These are phyloP conservation scores for Cryphonectria parasitica DNA, from an alignment of 2,329 filamentous ascomycete genomes.

Conservation along the genomic window DNA sequence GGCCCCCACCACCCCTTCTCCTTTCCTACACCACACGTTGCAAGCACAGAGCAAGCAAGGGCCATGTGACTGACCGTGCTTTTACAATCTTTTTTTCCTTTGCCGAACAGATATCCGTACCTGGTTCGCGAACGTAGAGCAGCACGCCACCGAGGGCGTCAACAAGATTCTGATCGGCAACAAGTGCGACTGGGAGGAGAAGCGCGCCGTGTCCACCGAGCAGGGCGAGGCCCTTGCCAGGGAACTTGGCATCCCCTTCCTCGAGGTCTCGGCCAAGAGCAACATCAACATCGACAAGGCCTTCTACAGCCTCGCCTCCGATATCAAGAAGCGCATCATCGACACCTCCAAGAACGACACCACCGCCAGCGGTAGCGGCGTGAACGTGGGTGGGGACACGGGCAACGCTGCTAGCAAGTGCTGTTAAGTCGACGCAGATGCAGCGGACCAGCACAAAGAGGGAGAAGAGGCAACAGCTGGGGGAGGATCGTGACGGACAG, in stretches of 20 bases:
- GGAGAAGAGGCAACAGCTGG: background rate
- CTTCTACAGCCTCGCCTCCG: constrained; percentile 90
- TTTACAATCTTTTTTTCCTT: background rate
- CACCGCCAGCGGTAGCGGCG: constrained; percentile 56
- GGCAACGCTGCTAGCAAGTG: constrained; percentile 70
- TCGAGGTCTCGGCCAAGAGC: constrained; percentile 97
- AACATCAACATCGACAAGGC: constrained; percentile 99
- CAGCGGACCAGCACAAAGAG: background rate
- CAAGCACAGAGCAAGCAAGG: constrained; percentile 8
- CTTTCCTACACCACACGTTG: constrained; percentile 1
- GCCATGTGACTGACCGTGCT: constrained; percentile 3
- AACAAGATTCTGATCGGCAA: constrained; percentile 99
- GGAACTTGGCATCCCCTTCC: constrained; percentile 96
- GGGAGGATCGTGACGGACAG: background rate
- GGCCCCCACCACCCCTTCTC: constrained; percentile 15
- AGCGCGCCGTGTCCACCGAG: constrained; percentile 90
- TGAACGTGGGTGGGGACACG: constrained; percentile 70
- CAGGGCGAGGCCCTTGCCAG: constrained; percentile 91
- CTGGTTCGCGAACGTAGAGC: constrained; percentile 99
- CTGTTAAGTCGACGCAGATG: constrained; percentile 58
- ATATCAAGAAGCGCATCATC: constrained; percentile 98
- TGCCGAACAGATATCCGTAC: constrained; percentile 82
- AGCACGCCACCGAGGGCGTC: constrained; percentile 96
- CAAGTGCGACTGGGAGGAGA: constrained; percentile 99
- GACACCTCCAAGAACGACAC: constrained; percentile 83